Base-by-base conservation (phyloP, 176 grass and related monocot species). In the Cymbopogon citratus region DNA sequence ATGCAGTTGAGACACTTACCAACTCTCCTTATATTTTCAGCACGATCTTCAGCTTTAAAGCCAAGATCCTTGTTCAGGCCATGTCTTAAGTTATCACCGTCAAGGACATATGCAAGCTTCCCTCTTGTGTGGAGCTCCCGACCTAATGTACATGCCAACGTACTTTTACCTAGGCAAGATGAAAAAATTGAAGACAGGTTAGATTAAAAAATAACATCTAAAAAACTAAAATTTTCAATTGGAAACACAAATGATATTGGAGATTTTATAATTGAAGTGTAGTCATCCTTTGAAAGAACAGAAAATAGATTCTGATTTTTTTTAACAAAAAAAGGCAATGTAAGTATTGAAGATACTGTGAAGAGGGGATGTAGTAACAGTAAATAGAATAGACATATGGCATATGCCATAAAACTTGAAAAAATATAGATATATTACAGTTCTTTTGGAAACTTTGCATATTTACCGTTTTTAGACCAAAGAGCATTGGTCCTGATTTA, bases 51-150 rank as follows among this genome's bases (percentile, higher is more conserved):
- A 38, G 95, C 86, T 78, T 89, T 89, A 77, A 98, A 98, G 38
- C 90, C 92, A 73, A 98, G 95, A 90, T 98, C 90, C 78, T 87
- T 98, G 88, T 89, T 98, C 36, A 98, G 76, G 65, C 95, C 95
- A 75, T 98, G 95, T 64, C 95, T 87, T 77, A 98, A 90, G 82
- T 94, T 98, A 80, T 98, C 95, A 14, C 95, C 95, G 26, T 98
- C 95, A 69, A 98, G 95, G 68, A 98, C 81, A 84, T 94, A 94
- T 33, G 95, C 44, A 52, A 98, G 92, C 81, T 89, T 98, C 85
- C 92, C 90, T 74, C 87, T 86, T 35, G 86, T 86, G 71, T 98
- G 90, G 38, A 98, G 81, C 81, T 98, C 92, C 39, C 71, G 81
- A 63, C 86, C 87, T 43, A 98, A 77, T 29, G 90, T 93, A 75